Base-by-base conservation (phyloP, 768 basidiomycete species). In the Tephrocybe sp. region DNA sequence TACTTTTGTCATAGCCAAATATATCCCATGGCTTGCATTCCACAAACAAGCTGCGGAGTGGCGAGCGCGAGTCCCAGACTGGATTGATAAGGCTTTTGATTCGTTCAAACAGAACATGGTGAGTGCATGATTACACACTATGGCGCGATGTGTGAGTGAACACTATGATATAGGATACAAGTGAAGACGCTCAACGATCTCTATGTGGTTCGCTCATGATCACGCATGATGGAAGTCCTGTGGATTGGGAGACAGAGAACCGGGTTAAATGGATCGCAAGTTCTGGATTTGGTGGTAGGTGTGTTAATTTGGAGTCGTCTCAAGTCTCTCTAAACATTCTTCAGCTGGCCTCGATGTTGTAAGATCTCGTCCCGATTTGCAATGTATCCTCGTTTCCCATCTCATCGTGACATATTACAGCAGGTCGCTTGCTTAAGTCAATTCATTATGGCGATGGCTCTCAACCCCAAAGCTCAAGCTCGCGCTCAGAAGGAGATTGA, bases 401-500 rank as follows among this genome's bases (percentile, higher is more conserved):
- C 24, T 30, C 21, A 25, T 21, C 12, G 29, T 15, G 13, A n/a
- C 27, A 11, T 5, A 9, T 41, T 46, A 16, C 21, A 53, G 57
- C 50, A 52, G 42, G 53, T 55, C 12, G 54, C 57, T 21, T 46
- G 44, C 29, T 42, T 58, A 38, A 48, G 51, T 22, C 53, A 55
- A 23, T 59, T 59, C 31, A 50, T 59, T 16, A 45, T 59, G 44
- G 57, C 50, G 1, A 56, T 59, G 55, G 55, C 50, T 0, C 55
- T 51, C 19, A 47, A 56, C 22, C 57, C 55, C 6, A 24, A 53
- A 12, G 46, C 46, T 9, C 57, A 56, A 22, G 47, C 47, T 13
- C 50, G 29, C 21, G 57, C 53, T 10, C 57, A 59, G 25, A 47
- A 59, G 21, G 57, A 59, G 34, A 48, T 59, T 15, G 57, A 59